These are phyloP conservation scores for Harrya chromipes DNA, from an alignment of 768 basidiomycete species.

Conservation along the genomic window DNA sequence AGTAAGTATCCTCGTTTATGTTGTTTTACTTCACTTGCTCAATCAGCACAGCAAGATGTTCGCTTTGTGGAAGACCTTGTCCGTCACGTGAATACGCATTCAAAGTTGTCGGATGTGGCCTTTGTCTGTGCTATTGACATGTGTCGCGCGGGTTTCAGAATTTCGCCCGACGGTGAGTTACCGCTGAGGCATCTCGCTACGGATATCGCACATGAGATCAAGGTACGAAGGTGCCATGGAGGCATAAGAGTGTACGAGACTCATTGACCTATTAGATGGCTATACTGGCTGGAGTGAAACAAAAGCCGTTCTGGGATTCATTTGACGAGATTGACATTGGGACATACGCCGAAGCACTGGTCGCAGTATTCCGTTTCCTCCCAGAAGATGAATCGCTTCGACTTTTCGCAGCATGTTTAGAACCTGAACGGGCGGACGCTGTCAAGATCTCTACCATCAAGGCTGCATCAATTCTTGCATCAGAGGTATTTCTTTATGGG, in stretches of 20 bases:
- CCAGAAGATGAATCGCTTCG: slow-evolving; percentile 57
- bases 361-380: slow-evolving; percentile 67
- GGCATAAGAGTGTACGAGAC: background rate
- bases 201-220: slow-evolving; percentile 79
- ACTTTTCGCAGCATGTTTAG: slow-evolving; percentile 62
- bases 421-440: slow-evolving; percentile 76
- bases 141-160: slow-evolving; percentile 62
- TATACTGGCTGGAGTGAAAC: slow-evolving; percentile 30
- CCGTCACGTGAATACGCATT: slow-evolving; percentile 51
- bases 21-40: background rate
- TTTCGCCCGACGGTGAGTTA: slow-evolving; percentile 52
- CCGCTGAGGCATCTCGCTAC: slow-evolving; percentile 62
- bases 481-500: slow-evolving; percentile 49
- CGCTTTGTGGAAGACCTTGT: slow-evolving; percentile 62
- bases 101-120: slow-evolving; percentile 63
- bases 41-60: slow-evolving; percentile 35
- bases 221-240: slow-evolving; percentile 44
- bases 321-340: slow-evolving; percentile 72
- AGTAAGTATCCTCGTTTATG: slow-evolving; percentile 7
- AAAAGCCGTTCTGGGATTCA: slow-evolving; percentile 70
- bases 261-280: slow-evolving; percentile 18
- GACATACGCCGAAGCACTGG: slow-evolving; percentile 71
- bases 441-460: slow-evolving; percentile 77
- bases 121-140: slow-evolving; percentile 75
- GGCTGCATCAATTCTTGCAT: slow-evolving; percentile 63